Base-by-base conservation (phyloP, 1,284 basidiomycete species). In the Ganoderma lucidum region DNA sequence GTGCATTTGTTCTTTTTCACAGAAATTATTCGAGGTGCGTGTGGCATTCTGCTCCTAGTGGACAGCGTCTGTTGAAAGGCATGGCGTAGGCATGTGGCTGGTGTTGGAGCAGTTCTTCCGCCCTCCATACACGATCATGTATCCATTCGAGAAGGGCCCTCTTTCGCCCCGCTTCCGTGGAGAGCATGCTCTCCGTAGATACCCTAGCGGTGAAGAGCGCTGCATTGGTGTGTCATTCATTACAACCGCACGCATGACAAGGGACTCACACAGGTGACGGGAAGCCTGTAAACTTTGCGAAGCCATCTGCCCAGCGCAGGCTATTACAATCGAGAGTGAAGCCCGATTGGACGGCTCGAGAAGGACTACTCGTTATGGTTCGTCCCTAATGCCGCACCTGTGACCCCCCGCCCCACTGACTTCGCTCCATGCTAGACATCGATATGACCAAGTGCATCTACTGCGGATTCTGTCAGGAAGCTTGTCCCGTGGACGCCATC, bases 301-400 rank as follows among this genome's bases (percentile, higher is more conserved):
- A 82, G 97, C 98, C 59, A 99, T 99, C 77, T 99, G 97, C 83
- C 97, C 98, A 56, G 98, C 98, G 35, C 98, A 99, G 82, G 98
- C 98, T 23, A 99, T 99, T 81, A 99, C 98, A 37, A 99, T 99
- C 78, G 98, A 99, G 85, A 96, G 95, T 73, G 98, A 99, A 83
- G 92, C 97, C 65, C 92, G 98, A 75, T 86, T 92, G 81, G 98
- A 99, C 80, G 98, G 98, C 66, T 97, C 96, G 68, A 90, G 98
- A 79, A 89, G 96, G 83, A 99, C 98, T 67, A 99, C 98, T 51
- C 95, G 96, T 88, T 99, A 99, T 80, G 96, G 96, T 90, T 68
- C 66, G 85, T 68, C 53, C 59, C 58, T 61, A 56, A 70, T 19
- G 42, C 45, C 45, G 55, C 60, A 30, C 55, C 55, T 65, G 60